Evolutionary conservation across 2,329 filamentous ascomycete genomes (phyloP).

Genomic region (Diaporthe velutina): DNA sequence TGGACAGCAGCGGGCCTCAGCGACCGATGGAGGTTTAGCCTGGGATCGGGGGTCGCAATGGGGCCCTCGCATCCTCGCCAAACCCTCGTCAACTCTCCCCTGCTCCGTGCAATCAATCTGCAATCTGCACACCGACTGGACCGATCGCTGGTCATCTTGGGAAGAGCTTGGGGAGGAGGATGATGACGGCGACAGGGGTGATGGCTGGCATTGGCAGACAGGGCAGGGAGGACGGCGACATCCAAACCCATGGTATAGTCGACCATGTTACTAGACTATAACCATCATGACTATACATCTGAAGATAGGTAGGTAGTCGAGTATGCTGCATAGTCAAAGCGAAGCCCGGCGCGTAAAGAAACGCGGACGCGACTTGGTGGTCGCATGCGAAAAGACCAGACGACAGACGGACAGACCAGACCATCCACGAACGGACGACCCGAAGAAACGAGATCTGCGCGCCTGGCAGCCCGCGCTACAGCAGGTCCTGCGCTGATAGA

Average conservation of each 20-base stretch:
- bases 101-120: conserved; percentile 21
- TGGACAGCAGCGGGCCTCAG: conserved; percentile 38
- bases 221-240: neutral
- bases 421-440: neutral
- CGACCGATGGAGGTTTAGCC: conserved; percentile 34
- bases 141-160: conserved; percentile 7
- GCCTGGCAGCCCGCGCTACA: neutral
- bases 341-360: conserved; percentile 11
- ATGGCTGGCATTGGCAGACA: neutral
- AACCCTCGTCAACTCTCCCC: conserved; percentile 6
- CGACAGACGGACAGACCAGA: neutral
- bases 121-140: conserved; percentile 34
- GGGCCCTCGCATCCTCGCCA: conserved; percentile 27
- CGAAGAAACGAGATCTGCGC: conserved; percentile 3
- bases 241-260: neutral
- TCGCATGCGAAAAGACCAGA: neutral
- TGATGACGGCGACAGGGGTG: conserved; percentile 10
- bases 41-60: conserved; percentile 17
- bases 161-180: neutral
- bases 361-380: conserved; percentile 26
- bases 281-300: conserved; percentile 17
- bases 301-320: neutral
- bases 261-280: neutral
- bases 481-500: conserved; percentile 14
- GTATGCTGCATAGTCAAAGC: neutral